phyloP scores from a whole-genome alignment of 768 basidiomycete genomes.

The Pulveroboletus ravenelii region DNA sequence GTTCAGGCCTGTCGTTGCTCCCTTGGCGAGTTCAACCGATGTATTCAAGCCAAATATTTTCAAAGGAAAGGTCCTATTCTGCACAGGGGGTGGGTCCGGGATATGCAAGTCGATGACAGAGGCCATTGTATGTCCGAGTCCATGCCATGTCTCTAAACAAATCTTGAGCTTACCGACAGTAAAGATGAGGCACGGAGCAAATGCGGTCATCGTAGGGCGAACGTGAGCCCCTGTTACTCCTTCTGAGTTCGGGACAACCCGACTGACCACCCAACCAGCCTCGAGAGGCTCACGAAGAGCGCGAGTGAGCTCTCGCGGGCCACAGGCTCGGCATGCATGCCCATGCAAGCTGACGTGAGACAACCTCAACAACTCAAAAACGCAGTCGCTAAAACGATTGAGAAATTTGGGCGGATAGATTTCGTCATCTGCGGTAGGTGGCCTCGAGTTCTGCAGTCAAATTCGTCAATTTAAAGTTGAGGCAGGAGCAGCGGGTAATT shows the following conservation, averaged over 20 bases:
- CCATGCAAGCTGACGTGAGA: slow-evolving; percentile 79
- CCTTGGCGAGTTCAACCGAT: slow-evolving; percentile 48
- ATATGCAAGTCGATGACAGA: slow-evolving; percentile 90
- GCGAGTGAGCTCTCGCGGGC: slow-evolving; percentile 65
- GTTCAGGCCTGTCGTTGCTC: slow-evolving; percentile 37
- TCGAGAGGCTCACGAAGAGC: slow-evolving; percentile 63
- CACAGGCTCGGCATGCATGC: slow-evolving; percentile 70
- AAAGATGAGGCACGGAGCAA: slow-evolving; percentile 81
- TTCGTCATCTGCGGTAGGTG: slow-evolving; percentile 87
- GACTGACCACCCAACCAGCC: slow-evolving; percentile 35
- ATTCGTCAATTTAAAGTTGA: neutral
- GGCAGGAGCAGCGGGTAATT: slow-evolving; percentile 92
- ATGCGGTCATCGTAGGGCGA: slow-evolving; percentile 79
- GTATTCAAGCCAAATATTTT: slow-evolving; percentile 80
- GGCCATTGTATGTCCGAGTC: slow-evolving; percentile 53
- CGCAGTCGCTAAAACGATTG: slow-evolving; percentile 72
- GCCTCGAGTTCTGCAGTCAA: neutral
- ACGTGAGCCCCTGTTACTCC: slow-evolving; percentile 50
- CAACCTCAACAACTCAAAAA: slow-evolving; percentile 63
- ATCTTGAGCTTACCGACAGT: slow-evolving; percentile 5
- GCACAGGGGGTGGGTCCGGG: slow-evolving; percentile 89
- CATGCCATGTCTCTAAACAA: neutral
- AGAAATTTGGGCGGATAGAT: slow-evolving; percentile 82
- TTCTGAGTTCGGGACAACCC: neutral
- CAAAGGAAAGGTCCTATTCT: slow-evolving; percentile 86